Evolutionary conservation across 116 monocot species (phyloP).

Genomic region (Dioscorea cayenensis): DNA sequence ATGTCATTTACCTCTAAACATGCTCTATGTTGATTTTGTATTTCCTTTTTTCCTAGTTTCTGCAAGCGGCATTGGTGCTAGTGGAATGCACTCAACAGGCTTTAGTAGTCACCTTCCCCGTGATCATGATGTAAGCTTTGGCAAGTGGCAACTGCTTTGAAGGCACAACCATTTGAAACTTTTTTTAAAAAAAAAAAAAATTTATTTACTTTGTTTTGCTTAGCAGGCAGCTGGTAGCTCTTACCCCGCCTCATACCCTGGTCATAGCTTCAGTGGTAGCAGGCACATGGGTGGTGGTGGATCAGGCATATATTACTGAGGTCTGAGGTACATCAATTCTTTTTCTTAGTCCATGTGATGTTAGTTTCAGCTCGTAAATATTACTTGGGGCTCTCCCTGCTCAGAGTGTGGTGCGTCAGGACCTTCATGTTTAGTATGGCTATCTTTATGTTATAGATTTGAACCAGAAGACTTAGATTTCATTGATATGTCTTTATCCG

Average conservation of each 20-base stretch:
- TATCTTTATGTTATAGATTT: too few relatives aligned
- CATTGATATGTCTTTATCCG: too few relatives aligned
- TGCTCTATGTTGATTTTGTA: slow-evolving; percentile 1
- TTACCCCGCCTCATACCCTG: slow-evolving; percentile 79
- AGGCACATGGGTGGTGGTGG: slow-evolving; percentile 52
- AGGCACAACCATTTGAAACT: not conserved
- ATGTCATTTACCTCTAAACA: not conserved
- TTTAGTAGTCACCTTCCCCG: slow-evolving; percentile 58
- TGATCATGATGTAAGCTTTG: slow-evolving; percentile 68
- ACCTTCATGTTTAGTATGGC: too few relatives aligned
- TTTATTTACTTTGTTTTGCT: not conserved
- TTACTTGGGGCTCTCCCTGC: too few relatives aligned
- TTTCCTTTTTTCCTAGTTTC: slow-evolving; percentile 42
- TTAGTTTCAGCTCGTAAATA: too few relatives aligned
- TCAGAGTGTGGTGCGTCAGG: too few relatives aligned
- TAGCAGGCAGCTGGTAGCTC: slow-evolving; percentile 73
- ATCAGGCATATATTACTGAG: slow-evolving; percentile 85
- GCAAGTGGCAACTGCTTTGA: not conserved
- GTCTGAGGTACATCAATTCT: slow-evolving; percentile 52
- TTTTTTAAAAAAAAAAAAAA: too few relatives aligned
- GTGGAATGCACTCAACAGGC: slow-evolving; percentile 67
- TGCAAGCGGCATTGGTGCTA: slow-evolving; percentile 50
- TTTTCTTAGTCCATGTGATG: too few relatives aligned
- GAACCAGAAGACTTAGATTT: too few relatives aligned
- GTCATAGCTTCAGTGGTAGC: slow-evolving; percentile 57